Base-by-base conservation (phyloP, 1,284 basidiomycete genomes). In the Boletus sp. region DNA sequence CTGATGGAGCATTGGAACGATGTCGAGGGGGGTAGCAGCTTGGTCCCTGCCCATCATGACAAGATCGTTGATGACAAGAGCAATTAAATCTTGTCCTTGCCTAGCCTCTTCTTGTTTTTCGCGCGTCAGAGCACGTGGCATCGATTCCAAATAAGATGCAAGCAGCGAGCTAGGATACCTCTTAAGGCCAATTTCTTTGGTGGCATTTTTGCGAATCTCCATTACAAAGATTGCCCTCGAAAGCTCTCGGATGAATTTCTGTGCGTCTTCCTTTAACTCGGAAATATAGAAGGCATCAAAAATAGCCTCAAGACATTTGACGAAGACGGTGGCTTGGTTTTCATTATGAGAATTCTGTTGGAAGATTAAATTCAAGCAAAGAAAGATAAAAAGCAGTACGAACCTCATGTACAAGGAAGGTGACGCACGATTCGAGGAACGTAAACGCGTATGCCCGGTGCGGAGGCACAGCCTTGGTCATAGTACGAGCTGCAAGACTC, bases 401-500 rank as follows among this genome's bases (percentile, higher is more conserved):
- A 71, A 94, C 94, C 76, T 95, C 89, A 63, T 91, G 83, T 40
- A 97, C 77, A 46, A 96, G 83, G 47, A 90, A 78, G 27, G 88
- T 86, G 27, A 92, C 77, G 47, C 88, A 88, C 62, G 85, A 84
- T 73, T 95, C 91, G 31, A 98, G 78, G 64, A 91, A 90, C 54
- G 87, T 83, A 68, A 92, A 94, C 0, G 94, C 92, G 69, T 93
- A 85, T 19, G 80, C 79, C 28, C 90, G 86, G 62, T 74, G 61
- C 13, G 83, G 72, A 16, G 85, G 80, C 11, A 84, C 66, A 6
- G 64, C 81, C 67, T 89, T 86, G 48, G 80, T 75, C 55, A 98
- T 78, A 38, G 87, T 86, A 52, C 82, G 82, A 31, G 85, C 78
- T 2, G 96, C 94, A 4, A 98, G 79, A 30, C 79, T 77, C n/a